Percentiles rank a stretch among this genome's conserved stretches.
Conservation (phyloP, 2,329 filamentous ascomycete species). For the Nemania diffusa region DNA sequence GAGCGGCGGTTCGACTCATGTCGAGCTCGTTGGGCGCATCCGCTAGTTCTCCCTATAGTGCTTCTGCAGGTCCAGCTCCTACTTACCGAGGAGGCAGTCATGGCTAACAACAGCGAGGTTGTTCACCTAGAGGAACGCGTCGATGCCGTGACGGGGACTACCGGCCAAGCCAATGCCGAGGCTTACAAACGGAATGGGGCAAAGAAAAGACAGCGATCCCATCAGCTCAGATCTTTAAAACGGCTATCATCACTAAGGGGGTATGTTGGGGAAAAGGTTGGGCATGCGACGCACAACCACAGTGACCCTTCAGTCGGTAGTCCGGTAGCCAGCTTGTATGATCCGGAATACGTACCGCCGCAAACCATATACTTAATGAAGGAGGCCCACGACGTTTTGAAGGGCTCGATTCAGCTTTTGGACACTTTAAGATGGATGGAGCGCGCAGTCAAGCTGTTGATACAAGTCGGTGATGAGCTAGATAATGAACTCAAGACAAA, state of each 20-base stretch:
- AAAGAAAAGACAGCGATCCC: constrained; percentile 26
- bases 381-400: constrained; percentile 58
- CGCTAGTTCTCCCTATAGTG: constrained; percentile 57
- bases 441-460: constrained; percentile 56
- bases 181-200: constrained; percentile 38
- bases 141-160: constrained; percentile 54
- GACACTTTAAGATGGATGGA: constrained; percentile 61
- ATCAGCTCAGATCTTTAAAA: constrained; percentile 42
- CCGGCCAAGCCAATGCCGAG: constrained; percentile 42
- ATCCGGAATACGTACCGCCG: constrained; percentile 52
- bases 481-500: constrained; percentile 44
- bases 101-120: constrained; percentile 57
- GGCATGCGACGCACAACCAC: constrained; percentile 23
- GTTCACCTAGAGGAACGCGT: constrained; percentile 56
- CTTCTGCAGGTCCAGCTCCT: constrained; percentile 59
- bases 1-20: constrained; percentile 58
- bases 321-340: constrained; percentile 35
- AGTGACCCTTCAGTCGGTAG: constrained; percentile 10
- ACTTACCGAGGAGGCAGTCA: constrained; percentile 57
- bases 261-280: constrained; percentile 43
- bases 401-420: constrained; percentile 57
- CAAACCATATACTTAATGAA: constrained; percentile 61
- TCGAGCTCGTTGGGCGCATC: constrained; percentile 58
- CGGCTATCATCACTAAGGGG: constrained; percentile 44
- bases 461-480: constrained; percentile 57